A percentile compares a stretch with the other conserved stretches of the same genome.
Evolutionary conservation across 139 green algal genomes (phyloP).

Genomic region (Coelastrella sp.): DNA sequence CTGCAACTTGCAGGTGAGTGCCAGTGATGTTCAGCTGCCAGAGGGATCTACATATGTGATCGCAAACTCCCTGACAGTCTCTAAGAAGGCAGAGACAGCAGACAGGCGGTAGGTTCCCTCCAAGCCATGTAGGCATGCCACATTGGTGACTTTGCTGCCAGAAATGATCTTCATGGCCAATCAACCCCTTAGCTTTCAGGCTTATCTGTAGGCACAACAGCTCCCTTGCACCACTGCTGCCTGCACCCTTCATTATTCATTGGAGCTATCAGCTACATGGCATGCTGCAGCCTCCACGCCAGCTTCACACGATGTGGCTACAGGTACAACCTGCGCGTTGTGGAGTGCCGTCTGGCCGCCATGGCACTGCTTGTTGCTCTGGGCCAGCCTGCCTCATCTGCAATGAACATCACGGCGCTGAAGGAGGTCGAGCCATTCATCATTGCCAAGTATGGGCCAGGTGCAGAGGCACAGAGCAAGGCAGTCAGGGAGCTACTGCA

Average conservation of each 20-base stretch:
- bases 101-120: conserved; percentile 50
- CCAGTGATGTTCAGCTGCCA: conserved; percentile 88
- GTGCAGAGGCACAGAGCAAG: conserved; percentile 31
- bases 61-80: conserved; percentile 92
- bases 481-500: conserved; percentile 76
- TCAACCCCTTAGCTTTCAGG: background rate
- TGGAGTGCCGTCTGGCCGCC: conserved; percentile 94
- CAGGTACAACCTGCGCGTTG: conserved; percentile 97
- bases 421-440: conserved; percentile 63
- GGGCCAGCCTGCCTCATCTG: conserved; percentile 53
- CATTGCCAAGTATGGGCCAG: conserved; percentile 39
- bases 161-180: background rate
- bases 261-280: too few relatives aligned
- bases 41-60: conserved; percentile 91
- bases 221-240: too few relatives aligned
- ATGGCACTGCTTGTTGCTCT: conserved; percentile 77
- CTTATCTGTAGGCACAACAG: background rate
- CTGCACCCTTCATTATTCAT: too few relatives aligned
- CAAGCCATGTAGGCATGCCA: too few relatives aligned
- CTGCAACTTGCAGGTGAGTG: conserved; percentile 70
- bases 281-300: background rate
- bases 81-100: conserved; percentile 94
- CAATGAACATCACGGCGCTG: conserved; percentile 54
- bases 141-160: too few relatives aligned
- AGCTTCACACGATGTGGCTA: background rate